Base-by-base conservation (phyloP, 2,329 filamentous ascomycete species). In the Simplicillium sp. region DNA sequence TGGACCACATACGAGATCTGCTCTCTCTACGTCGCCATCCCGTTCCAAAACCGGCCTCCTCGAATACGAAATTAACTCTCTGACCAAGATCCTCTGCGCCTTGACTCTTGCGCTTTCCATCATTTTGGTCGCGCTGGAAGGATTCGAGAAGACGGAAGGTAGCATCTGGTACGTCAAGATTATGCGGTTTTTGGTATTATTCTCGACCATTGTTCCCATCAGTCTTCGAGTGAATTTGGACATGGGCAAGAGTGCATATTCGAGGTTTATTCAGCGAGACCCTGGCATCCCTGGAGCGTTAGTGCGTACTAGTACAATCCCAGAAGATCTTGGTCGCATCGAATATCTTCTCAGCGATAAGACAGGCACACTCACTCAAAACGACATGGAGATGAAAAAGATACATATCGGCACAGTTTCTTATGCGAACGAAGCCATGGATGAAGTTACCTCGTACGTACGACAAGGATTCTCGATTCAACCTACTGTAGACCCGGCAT, bases 191-290 rank as follows among this genome's bases (percentile, higher is more conserved):
- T 67, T 98, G 47, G 94, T 98, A 45, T 71, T 98, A 1, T 98
- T 98, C 68, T 97, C 90, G n/a, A 97, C 90, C 0, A 98, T 98
- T 54, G 94, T 98, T 18, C 92, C 92, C 1, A 96, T 98, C 61
- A 94, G 88, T 64, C 70, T 98, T 50, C 84, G 92, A 38, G 92
- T 98, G 50, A 98, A 98, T 57, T 71, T 98, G 14, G 92, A 98
- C 56, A 83, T 98, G 77, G 94, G 90, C 32, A 98, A 98, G 64
- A 90, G 86, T 41, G 87, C 92, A 2, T 98, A 96, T 61, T 94
- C 89, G 8, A 86, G 84, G 66, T 95, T 96, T 56, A 98, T 98
- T 44, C 88, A 98, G 57, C 75, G 82, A 37, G 92, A 98, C 54
- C 72, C 83, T 32, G 90, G 84, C 15, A 98, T 98, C 44, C 82